Percentiles rank a stretch among this genome's conserved stretches.
Conservation (phyloP, 352 stramenopile species). For the Globisporangium iwayamae region DNA sequence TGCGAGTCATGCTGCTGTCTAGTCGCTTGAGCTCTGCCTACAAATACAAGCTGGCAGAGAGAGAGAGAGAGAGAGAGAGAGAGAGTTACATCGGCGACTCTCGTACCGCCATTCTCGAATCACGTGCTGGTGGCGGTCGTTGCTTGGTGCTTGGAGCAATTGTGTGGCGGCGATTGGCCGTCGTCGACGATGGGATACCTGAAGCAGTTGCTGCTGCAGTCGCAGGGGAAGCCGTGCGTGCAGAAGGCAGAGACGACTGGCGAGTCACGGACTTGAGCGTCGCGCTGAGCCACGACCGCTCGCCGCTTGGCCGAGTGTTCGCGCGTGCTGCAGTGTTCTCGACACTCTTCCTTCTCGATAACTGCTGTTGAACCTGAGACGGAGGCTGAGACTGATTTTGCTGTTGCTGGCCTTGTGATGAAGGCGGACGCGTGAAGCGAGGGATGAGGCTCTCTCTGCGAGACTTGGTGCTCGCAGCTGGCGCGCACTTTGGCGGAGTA, state of each 20-base stretch:
- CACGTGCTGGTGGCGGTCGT: constrained; percentile 10
- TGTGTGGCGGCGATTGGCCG: constrained; percentile 7
- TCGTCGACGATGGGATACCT: constrained; percentile 6
- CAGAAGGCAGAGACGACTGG: constrained; percentile 2
- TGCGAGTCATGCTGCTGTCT: too few species aligned
- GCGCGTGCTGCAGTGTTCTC: constrained; percentile 5
- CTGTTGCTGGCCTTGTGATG: neutral
- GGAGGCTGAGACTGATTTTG: neutral
- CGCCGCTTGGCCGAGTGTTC: neutral
- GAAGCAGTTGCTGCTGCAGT: neutral
- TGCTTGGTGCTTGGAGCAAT: constrained; percentile 7
- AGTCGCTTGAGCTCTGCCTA: too few species aligned
- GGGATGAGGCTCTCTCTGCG: constrained; percentile 19
- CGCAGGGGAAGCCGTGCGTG: neutral
- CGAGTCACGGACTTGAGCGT: constrained; percentile 10
- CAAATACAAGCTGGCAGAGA: neutral
- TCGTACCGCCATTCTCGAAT: neutral
- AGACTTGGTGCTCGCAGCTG: constrained; percentile 1
- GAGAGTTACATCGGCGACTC: neutral
- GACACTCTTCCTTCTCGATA: constrained; percentile 6
- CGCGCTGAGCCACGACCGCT: constrained; percentile 12
- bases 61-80: neutral
- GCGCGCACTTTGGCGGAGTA: constrained; percentile 6
- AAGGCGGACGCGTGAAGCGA: constrained; percentile 2
- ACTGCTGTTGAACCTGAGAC: neutral